Evolutionary conservation across 139 green algal species (phyloP), one percentile per base, ranked within the genome.

Genomic region (Bryopsis sp.): DNA sequence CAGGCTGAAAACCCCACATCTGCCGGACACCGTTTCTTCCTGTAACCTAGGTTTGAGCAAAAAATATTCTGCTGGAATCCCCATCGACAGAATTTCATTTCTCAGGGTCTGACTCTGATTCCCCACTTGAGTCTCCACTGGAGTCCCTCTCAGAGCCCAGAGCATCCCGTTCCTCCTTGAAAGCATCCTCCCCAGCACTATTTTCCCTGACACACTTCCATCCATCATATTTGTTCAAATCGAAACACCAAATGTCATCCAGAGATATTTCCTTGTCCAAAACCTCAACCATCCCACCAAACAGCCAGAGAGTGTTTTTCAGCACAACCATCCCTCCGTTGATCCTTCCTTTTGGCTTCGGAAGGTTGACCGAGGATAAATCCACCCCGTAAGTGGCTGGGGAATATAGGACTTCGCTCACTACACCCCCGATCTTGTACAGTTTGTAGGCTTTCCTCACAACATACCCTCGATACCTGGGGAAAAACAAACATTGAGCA

Each of bases 191-290:
- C 58, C 32, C 46, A 22, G 47, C 67, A 46, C 50, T 39, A 32
- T 70, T 73, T 22, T 60, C 50, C 58, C 70, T 73, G 2, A 88
- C 62, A n/a, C 79, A 81, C 7, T 48, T 48, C 88, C 86, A 95
- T 26, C 86, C 88, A 64, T 95, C 85, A 50, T 94, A 73, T 72
- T 91, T 95, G 24, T 67, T 77, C n/a, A 96, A 74, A 76, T 97
- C 84, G 5, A 98, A 71, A 22, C 48, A 66, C 90, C 91, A 98
- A 39, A 98, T 68, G 76, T 98, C 92, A 72, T 97, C 92, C 70
- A 98, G 76, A 5, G 88, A 93, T 4, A 98, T 70, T 61, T 81
- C 72, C 36, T 75, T 64, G 24, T 85, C 76, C 36, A 77, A 79
- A 6, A 92, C 70, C 77, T 96, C 90, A 43, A 97, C 90, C n/a